Evolutionary conservation across 2,329 filamentous ascomycete species (phyloP).

Genomic region (Alternaria sp.): DNA sequence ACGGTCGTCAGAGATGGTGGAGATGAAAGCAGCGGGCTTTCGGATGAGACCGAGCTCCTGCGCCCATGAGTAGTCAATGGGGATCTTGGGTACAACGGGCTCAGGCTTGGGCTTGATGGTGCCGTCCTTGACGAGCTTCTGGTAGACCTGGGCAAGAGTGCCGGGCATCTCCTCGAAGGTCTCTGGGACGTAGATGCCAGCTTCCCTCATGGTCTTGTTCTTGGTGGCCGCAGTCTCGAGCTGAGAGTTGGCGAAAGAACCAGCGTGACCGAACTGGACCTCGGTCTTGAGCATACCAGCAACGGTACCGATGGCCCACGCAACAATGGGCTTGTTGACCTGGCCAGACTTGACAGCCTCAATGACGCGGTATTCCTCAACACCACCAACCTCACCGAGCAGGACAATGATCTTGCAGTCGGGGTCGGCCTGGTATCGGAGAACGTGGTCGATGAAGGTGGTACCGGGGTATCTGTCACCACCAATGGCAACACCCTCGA

Average conservation of each 20-base stretch:
- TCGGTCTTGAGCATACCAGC: slow-evolving; percentile 99
- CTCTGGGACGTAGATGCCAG: slow-evolving; percentile 90
- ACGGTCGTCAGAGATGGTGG: slow-evolving; percentile 99
- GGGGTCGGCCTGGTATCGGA: slow-evolving; percentile 94
- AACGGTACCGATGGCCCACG: slow-evolving; percentile 99
- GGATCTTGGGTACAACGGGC: slow-evolving; percentile 96
- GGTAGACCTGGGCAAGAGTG: slow-evolving; percentile 80
- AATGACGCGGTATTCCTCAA: slow-evolving; percentile 99
- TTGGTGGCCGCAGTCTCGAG: slow-evolving; percentile 96
- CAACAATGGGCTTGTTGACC: slow-evolving; percentile 98
- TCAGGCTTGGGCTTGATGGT: slow-evolving; percentile 85
- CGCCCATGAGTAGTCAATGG: slow-evolving; percentile 99
- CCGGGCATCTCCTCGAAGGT: slow-evolving; percentile 95
- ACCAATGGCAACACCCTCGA: slow-evolving; percentile 98
- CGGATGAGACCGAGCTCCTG: slow-evolving; percentile 99
- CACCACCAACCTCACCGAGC: slow-evolving; percentile 97
- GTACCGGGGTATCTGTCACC: slow-evolving; percentile 99
- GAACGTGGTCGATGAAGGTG: slow-evolving; percentile 98
- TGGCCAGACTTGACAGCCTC: slow-evolving; percentile 92
- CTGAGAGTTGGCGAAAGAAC: slow-evolving; percentile 98
- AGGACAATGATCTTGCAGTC: slow-evolving; percentile 97
- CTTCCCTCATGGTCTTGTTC: slow-evolving; percentile 96
- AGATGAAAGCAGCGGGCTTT: slow-evolving; percentile 99
- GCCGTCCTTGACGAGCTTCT: slow-evolving; percentile 83
- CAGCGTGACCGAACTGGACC: slow-evolving; percentile 98